A percentile compares a stretch with the other conserved stretches of the same genome.
These are phyloP conservation scores for Brassica carinata DNA, from an alignment of 345 rosid species.

Conservation along the genomic window DNA sequence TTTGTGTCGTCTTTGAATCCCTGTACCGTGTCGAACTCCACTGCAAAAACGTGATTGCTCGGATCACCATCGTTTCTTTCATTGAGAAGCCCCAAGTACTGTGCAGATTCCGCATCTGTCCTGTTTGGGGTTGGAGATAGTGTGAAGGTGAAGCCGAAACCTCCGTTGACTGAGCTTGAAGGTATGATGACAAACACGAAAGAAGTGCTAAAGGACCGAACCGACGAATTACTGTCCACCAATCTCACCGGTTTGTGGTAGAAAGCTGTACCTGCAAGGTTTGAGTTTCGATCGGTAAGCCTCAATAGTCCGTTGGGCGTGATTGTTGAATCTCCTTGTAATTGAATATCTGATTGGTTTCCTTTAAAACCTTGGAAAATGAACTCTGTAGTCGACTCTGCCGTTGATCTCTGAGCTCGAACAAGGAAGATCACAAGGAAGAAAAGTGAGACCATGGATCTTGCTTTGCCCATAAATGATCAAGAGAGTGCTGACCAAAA, in stretches of 20 bases:
- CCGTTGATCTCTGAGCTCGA: slow-evolving; percentile 18
- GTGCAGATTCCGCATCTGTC: slow-evolving; percentile 39
- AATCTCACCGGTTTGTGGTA: slow-evolving; percentile 33
- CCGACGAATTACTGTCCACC: background rate
- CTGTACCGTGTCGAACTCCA: slow-evolving; percentile 65
- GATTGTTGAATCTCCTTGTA: slow-evolving; percentile 6
- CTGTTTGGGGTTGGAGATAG: slow-evolving; percentile 48
- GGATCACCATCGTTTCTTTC: background rate
- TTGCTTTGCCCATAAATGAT: background rate
- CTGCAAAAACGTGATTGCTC: slow-evolving; percentile 53
- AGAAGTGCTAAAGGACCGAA: slow-evolving; percentile 51
- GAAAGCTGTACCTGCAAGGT: slow-evolving; percentile 32
- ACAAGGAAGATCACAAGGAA: background rate
- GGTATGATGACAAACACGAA: slow-evolving; percentile 55
- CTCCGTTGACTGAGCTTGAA: slow-evolving; percentile 43
- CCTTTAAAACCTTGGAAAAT: slow-evolving; percentile 30
- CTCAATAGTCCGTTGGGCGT: slow-evolving; percentile 31
- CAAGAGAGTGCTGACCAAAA: background rate
- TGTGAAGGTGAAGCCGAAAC: slow-evolving; percentile 59
- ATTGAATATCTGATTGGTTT: background rate
- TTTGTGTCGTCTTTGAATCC: slow-evolving; percentile 44
- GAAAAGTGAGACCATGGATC: slow-evolving; percentile 1
- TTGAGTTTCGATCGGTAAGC: slow-evolving; percentile 20
- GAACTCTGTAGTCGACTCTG: slow-evolving; percentile 19
- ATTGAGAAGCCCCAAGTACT: slow-evolving; percentile 59